Base-by-base conservation (phyloP, 225 moss, liverwort and hornwort species). In the Straminergon stramineum region DNA sequence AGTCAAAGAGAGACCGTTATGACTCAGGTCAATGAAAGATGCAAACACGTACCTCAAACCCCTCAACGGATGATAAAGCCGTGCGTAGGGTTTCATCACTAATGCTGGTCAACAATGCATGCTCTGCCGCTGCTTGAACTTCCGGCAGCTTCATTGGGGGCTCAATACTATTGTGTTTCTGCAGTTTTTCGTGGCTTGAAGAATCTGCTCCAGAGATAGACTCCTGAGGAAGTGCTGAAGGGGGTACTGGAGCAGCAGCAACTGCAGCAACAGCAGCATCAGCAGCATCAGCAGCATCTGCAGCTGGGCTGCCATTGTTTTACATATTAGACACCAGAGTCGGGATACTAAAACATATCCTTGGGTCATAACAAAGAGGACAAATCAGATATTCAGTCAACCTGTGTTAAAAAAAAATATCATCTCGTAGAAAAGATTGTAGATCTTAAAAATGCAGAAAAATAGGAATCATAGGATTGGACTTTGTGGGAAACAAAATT, bases 101-200 rank as follows among this genome's bases (percentile, higher is more conserved):
- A 67, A 93, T 87, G 75, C 92, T 96, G 58, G 94, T 93, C 87
- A 97, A 91, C 69, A 99, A 90, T 89, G 99, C 99, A 93, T 97
- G 95, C 85, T 99, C 99, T 82, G 99, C 97, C 86, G 99, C 99
- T 87, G 95, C 95, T 93, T 97, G 97, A 90, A 99, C 94, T 92
- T 99, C 99, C 30, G 90, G 94, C 82, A 99, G 93, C 89, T 94
- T 99, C 97, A 99, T 99, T 43, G 95, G 99, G 39, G 89, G 91
- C 75, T 99, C 97, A 85, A 95, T 96, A 88, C 88, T 91, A 89
- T 90, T 88, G 58, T 86, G 67, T 35, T 86, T 75, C 80, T 90
- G 83, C 88, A 91, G 45, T 62, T 75, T 76, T 90, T 85, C 85
- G 17, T 78, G 77, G 71, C 69, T 80, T 81, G 91, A 86, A 76